Evolutionary conservation across 148 eudicot species (phyloP), one percentile per base, ranked within the genome.

Genomic region (Camellia granthamiana): DNA sequence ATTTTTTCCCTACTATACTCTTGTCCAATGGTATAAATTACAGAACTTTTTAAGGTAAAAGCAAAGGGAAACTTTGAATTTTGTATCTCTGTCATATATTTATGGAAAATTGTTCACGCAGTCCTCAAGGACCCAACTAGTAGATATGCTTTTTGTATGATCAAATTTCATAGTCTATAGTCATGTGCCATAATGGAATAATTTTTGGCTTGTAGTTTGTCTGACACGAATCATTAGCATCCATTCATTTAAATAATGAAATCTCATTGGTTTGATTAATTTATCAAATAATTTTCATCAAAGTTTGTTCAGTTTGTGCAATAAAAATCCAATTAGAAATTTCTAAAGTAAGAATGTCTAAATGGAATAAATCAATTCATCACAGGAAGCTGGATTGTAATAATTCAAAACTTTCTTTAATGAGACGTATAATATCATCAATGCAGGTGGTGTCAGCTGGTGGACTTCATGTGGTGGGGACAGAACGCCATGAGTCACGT

Each of bases 401-500:
- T 6, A 8, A 61, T 43, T 65, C n/a, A 62, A 78, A 58, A 49
- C 56, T 7, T 7, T 55, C 38, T 56, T 74, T 16, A 11, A 18
- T 74, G 19, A 74, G 1, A 66, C 0, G 41, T 30, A 74, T 46
- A 72, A 30, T 51, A 7, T 72, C 76, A 47, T 75, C 68, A 23
- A 56, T 79, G 74, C 85, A 95, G 98, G 99, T 94, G 83, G 92
- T 96, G 7, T 89, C 88, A 74, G 92, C 98, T 70, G 99, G 99
- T 78, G 99, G 99, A 61, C 97, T 96, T 80, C 98, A 96, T 89
- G 99, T 96, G 46, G 87, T 94, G 79, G 99, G 99, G 81, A 91
- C 97, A 73, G 99, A 96, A 85, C 98, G 99, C 79, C 99, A 96
- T 81, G 99, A 96, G 86, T 96, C 99, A 69, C 99, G 99, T 80